These are phyloP conservation scores for Penicillium verhagenii DNA, from an alignment of 495 filamentous ascomycete species.

Conservation along the genomic window DNA sequence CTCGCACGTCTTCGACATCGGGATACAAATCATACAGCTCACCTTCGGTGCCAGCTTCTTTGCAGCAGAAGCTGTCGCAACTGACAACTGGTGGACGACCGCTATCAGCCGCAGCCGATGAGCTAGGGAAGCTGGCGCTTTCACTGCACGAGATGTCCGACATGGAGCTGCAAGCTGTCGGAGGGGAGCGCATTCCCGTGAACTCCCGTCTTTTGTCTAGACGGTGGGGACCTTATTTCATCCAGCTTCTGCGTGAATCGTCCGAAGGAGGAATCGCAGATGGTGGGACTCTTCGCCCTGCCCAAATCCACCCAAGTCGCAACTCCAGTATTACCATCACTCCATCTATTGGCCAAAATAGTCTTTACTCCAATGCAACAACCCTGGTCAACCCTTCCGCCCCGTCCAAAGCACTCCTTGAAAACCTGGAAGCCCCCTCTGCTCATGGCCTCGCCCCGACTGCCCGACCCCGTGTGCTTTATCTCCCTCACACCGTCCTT, in stretches of 20 bases:
- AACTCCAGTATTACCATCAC: constrained; percentile 87
- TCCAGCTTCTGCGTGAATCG: constrained; percentile 80
- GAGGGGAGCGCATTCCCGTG: constrained; percentile 87
- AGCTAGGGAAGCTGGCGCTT: constrained; percentile 79
- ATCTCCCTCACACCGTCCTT: constrained; percentile 86
- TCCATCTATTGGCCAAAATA: constrained; percentile 60
- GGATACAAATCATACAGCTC: constrained; percentile 79
- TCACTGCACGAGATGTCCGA: constrained; percentile 83
- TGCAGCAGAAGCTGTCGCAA: constrained; percentile 57
- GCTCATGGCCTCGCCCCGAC: constrained; percentile 61
- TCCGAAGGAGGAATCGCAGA: constrained; percentile 48
- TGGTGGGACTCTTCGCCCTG: constrained; percentile 53
- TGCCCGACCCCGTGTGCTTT: constrained; percentile 79
- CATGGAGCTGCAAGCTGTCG: constrained; percentile 91
- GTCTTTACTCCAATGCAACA: constrained; percentile 58
- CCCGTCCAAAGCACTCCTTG: constrained; percentile 45
- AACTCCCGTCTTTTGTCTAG: constrained; percentile 85
- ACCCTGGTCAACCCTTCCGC: constrained; percentile 53
- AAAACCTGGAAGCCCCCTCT: constrained; percentile 44
- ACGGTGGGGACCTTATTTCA: constrained; percentile 93
- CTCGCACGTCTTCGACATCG: constrained; percentile 70
- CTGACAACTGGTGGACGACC: constrained; percentile 68
- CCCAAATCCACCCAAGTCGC: constrained; percentile 50
- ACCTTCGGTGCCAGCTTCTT: constrained; percentile 56
- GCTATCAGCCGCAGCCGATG: constrained; percentile 69